phyloP scores from a whole-genome alignment of 169 alveolate species.

The Eimeria necatrix region DNA sequence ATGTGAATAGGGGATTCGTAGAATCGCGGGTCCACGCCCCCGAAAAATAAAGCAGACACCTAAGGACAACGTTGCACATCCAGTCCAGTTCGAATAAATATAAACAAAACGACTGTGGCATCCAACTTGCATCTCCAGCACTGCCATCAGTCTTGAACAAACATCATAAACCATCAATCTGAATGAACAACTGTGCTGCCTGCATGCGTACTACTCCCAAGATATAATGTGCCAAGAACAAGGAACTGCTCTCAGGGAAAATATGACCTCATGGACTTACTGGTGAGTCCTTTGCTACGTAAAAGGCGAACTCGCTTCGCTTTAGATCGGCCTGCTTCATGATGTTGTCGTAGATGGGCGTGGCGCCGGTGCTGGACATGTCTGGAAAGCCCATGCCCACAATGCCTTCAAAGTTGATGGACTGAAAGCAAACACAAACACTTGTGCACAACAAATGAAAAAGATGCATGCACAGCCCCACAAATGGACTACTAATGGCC shows the following conservation, averaged over 20 bases:
- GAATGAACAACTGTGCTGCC: not conserved
- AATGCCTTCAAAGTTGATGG: slow-evolving; percentile 92
- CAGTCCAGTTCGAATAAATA: not conserved
- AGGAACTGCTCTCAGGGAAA: no score
- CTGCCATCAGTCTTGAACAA: no score
- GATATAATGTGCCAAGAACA: no score
- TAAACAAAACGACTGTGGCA: no score
- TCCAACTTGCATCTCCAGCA: no score
- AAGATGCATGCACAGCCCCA: not conserved
- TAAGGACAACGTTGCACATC: slow-evolving; percentile 42
- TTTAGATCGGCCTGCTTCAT: slow-evolving; percentile 84
- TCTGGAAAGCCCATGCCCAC: slow-evolving; percentile 93
- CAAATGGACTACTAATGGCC: no score
- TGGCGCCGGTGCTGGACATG: slow-evolving; percentile 90
- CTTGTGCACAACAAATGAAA: not conserved
- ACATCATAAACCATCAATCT: not conserved
- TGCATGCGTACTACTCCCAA: not conserved
- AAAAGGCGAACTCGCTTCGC: slow-evolving; percentile 90
- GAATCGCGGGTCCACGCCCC: slow-evolving; percentile 90
- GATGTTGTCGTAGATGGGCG: slow-evolving; percentile 90
- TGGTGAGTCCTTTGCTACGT: slow-evolving; percentile 86
- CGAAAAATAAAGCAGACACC: slow-evolving; percentile 90
- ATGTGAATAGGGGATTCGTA: slow-evolving; percentile 89
- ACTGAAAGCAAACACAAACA: slow-evolving; percentile 77
- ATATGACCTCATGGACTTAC: not conserved